Evolutionary conservation across 768 basidiomycete species (phyloP), one percentile per base, ranked within the genome.

Genomic region (Astraeus odoratus): DNA sequence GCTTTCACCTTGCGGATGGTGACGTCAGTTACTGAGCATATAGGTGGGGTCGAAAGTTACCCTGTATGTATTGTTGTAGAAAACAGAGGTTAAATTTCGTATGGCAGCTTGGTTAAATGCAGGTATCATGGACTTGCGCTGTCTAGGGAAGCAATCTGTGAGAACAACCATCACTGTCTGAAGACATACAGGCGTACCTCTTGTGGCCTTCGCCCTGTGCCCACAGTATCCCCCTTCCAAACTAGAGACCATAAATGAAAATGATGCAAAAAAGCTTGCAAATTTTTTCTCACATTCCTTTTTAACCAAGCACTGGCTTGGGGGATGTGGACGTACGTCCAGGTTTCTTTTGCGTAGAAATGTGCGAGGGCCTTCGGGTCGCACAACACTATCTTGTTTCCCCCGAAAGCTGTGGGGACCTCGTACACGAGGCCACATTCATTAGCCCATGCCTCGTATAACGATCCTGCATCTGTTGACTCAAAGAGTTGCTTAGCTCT

Each of bases 361-460:
- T 78, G 74, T 1, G 67, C 61, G 22, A 73, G 59, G 1, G 78
- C 75, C 54, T 69, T 75, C 2, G 70, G 69, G 47, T 75, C 74
- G 41, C 64, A 60, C 8, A 76, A 52, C 1, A 73, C 51, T 16
- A 75, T 50, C 5, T 56, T 50, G 4, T 48, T 56, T 2, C 62
- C 54, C 1, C 72, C 72, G 8, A 75, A 48, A 1, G 56, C 52
- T 5, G 55, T 55, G 1, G 74, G 71, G 8, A 76, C 51, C 12
- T 54, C 40, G 51, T 57, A 78, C 0, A 67, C 72, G 2, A 67
- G 48, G 4, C 78, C 78, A 42, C 75, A 75, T 35, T 70, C 50
- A 5, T 51, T 48, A 1, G 61, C 60, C 78, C 77, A 78, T 4
- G 58, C 39, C 41, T 74, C 74, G 47, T 66, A 70, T 3, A 75